Base-by-base conservation (phyloP, 805 yeast species). In the Saturnispora kantuleensis region DNA sequence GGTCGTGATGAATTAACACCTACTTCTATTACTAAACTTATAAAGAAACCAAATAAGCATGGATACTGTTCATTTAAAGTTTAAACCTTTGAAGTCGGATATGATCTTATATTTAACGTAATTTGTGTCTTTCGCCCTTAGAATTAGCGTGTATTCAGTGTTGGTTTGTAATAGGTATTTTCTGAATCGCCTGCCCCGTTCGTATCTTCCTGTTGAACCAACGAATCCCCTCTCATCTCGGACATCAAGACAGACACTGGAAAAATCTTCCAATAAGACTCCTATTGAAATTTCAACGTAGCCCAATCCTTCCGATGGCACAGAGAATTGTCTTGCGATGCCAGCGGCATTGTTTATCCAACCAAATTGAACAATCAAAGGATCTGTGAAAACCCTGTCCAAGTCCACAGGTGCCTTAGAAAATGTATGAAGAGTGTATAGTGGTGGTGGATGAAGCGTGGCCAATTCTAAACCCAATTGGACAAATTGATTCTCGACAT, bases 381-480 rank as follows among this genome's bases (percentile, higher is more conserved):
- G 9, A 12, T 42, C 39, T 10, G 31, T 5, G 5, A 36, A 17
- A 6, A 35, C 34, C 33, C 26, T 31, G 17, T 36, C 9, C 30
- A 42, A 32, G n/a, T 3, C 11, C 31, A 33, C 13, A 10, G 15
- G 29, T 10, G 13, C 12, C 10, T 18, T 16, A 10, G 41, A 31
- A 15, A 28, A 42, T 7, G 16, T 11, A 17, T 42, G 45, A 8
- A 42, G 12, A 17, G 41, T 42, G 16, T 37, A 42, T 31, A 31
- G 26, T 10, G 32, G 12, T 6, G 26, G 10, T 16, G 13, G 10
- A 5, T 10, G 10, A 16, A 17, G 17, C 2, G 29, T 7, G n/a
- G 18, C 29, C 7, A 35, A 11, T 18, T 41, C 44, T 10, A 41
- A n/a, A 17, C 39, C 35, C 16, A 41, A 6, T 35, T 41, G 44